Evolutionary conservation across 2,329 filamentous ascomycete species (phyloP).

Genomic region (Botrytis fragariae): DNA sequence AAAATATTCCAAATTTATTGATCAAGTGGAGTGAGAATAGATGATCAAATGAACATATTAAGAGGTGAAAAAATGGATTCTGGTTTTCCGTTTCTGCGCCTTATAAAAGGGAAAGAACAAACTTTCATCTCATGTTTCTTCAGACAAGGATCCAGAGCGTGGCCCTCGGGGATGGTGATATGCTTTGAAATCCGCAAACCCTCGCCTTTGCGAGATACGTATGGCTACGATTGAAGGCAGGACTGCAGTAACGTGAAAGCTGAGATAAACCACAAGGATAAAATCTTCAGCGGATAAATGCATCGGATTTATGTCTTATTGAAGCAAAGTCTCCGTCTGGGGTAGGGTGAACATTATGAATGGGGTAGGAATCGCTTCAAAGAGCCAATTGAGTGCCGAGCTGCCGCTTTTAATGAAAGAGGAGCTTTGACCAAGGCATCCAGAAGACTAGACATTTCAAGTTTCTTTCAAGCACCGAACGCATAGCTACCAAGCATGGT

Average conservation of each 20-base stretch:
- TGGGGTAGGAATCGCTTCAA: neutral
- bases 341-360: neutral
- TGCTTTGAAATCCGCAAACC: neutral
- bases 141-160: neutral
- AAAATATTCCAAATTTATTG: neutral
- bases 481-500: constrained; percentile 26
- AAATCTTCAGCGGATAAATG: neutral
- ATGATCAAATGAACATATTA: neutral
- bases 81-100: neutral
- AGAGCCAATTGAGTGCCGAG: neutral
- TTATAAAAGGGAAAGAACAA: neutral
- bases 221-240: neutral
- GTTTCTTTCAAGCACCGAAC: constrained; percentile 17
- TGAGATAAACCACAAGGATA: neutral
- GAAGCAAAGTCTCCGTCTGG: neutral
- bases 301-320: neutral
- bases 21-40: neutral
- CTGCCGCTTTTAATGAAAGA: neutral
- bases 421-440: neutral
- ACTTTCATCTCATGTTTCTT: neutral
- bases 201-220: neutral
- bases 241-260: neutral
- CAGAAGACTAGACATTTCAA: neutral
- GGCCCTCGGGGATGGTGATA: neutral
- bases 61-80: neutral